Evolutionary conservation across 2,329 filamentous ascomycete species (phyloP).

Genomic region (Phialocephala sp.): DNA sequence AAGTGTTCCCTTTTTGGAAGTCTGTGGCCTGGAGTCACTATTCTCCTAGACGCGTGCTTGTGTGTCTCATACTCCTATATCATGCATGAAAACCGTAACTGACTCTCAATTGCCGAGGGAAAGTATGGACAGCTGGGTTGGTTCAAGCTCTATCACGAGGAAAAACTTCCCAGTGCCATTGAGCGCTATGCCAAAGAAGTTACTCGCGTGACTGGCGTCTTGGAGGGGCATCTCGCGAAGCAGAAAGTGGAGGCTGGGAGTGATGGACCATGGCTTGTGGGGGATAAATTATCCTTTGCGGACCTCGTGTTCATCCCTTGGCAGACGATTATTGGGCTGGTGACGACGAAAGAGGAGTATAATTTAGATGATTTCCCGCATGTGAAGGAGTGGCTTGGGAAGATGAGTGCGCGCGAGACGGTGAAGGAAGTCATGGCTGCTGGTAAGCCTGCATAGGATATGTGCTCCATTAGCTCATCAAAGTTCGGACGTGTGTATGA

Average conservation of each 20-base stretch:
- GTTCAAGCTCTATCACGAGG: not conserved
- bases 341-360: constrained; percentile 17
- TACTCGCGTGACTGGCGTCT: constrained; percentile 42
- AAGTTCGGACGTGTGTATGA: not conserved
- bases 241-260: constrained; percentile 29
- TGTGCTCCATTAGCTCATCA: not conserved
- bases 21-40: too few relatives aligned
- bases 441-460: not conserved
- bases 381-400: constrained; percentile 30
- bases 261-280: constrained; percentile 44
- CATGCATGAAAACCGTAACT: too few relatives aligned
- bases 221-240: constrained; percentile 47
- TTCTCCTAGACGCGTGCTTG: too few relatives aligned
- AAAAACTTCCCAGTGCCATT: constrained; percentile 44
- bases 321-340: constrained; percentile 19
- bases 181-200: constrained; percentile 53
- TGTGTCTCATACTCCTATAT: too few relatives aligned
- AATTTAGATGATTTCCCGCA: constrained; percentile 27
- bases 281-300: constrained; percentile 47
- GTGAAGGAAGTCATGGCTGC: constrained; percentile 18
- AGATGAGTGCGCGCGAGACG: constrained; percentile 17
- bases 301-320: constrained; percentile 40
- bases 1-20: too few relatives aligned
- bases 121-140: constrained; percentile 44
- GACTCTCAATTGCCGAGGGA: too few relatives aligned